Percentiles rank a stretch among this genome's conserved stretches.
Conservation (phyloP, 768 basidiomycete species). For the Boletus vinaceobasis region DNA sequence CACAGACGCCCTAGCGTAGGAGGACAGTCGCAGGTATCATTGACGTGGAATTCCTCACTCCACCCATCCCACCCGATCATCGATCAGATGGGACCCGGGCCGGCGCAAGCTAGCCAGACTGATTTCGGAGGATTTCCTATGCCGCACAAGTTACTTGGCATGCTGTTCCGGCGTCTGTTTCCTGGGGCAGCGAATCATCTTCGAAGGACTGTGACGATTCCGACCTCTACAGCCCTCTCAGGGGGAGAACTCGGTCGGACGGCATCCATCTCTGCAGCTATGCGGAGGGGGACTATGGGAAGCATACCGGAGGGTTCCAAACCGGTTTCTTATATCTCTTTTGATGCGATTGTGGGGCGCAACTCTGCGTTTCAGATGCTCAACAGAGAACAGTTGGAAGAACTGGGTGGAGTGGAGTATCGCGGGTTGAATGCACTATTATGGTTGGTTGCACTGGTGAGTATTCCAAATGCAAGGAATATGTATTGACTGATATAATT, state of each 20-base stretch:
- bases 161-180: conserved; percentile 53
- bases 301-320: conserved; percentile 41
- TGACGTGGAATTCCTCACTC: conserved; percentile 15
- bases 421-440: conserved; percentile 75
- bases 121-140: conserved; percentile 76
- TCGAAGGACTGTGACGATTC: conserved; percentile 72
- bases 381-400: conserved; percentile 81
- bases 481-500: background rate
- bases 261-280: conserved; percentile 17
- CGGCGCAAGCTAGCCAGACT: conserved; percentile 33
- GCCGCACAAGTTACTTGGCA: conserved; percentile 53
- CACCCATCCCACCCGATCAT: conserved; percentile 9
- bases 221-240: conserved; percentile 57
- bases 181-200: conserved; percentile 59
- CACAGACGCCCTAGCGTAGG: conserved; percentile 14
- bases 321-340: conserved; percentile 77
- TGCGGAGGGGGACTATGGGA: background rate
- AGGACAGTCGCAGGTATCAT: conserved; percentile 13
- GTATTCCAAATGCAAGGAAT: conserved; percentile 25
- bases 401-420: conserved; percentile 93
- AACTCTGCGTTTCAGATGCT: conserved; percentile 72
- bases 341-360: conserved; percentile 79
- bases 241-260: conserved; percentile 29
- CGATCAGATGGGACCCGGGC: conserved; percentile 14
- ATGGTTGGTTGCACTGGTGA: conserved; percentile 74